Evolutionary conservation across 106 monocot genomes (phyloP).

Genomic region (Platanthera guangdongensis): DNA sequence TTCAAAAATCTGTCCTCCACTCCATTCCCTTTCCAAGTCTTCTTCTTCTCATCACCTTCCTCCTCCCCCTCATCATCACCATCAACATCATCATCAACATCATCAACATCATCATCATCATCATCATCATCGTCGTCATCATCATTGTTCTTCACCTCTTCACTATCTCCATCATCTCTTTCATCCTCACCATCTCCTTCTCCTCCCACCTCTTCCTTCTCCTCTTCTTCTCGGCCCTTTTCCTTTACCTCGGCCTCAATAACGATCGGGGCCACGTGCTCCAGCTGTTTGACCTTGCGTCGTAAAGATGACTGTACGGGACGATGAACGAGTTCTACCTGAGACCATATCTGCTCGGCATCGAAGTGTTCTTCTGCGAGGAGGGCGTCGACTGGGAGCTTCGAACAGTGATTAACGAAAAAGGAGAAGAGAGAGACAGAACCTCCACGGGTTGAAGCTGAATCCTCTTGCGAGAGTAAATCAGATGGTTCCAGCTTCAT

Average conservation of each 20-base stretch:
- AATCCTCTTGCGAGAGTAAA: constrained; percentile 58
- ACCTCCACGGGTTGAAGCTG: constrained; percentile 40
- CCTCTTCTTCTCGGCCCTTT: constrained; percentile 15
- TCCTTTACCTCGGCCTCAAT: constrained; percentile 9
- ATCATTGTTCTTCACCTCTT: constrained; percentile 4
- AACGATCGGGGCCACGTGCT: constrained; percentile 13
- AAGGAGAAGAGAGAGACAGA: constrained; percentile 43
- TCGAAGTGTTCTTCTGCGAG: constrained; percentile 59
- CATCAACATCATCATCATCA: constrained; percentile 18
- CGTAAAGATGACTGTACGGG: constrained; percentile 33
- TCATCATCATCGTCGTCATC: constrained; percentile 19
- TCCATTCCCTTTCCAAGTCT: constrained; percentile 10
- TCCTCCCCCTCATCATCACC: constrained; percentile 26
- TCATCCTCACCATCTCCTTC: constrained; percentile 16
- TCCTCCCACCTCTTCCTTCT: constrained; percentile 4
- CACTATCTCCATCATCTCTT: constrained; percentile 22
- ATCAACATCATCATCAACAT: constrained; percentile 15
- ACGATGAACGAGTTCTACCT: constrained; percentile 57
- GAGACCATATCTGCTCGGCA: constrained; percentile 91
- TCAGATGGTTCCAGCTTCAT: constrained; percentile 19
- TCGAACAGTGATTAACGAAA: constrained; percentile 40
- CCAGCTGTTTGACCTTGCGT: constrained; percentile 31
- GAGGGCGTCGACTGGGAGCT: constrained; percentile 48
- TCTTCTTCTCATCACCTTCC: constrained; percentile 7
- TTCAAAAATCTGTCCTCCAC: constrained; percentile 46